Percentiles rank a stretch among this genome's conserved stretches.
Evolutionary conservation across 768 basidiomycete species (phyloP).

Genomic region (Boletus coccyginus): DNA sequence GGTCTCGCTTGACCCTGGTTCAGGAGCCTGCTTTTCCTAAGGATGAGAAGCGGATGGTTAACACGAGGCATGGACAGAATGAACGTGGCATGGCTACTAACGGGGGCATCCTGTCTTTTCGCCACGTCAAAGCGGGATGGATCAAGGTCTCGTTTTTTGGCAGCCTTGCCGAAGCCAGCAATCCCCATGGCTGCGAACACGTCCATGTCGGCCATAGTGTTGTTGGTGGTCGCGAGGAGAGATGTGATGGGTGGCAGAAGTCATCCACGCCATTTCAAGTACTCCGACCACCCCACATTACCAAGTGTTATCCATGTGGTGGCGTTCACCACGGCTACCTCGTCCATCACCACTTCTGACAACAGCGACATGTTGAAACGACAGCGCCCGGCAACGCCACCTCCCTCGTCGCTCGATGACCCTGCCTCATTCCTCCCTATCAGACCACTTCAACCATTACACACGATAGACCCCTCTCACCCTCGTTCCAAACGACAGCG

Average conservation of each 20-base stretch:
- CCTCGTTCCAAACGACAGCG: constrained; percentile 53
- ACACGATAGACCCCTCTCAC: constrained; percentile 12
- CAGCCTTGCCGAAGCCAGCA: constrained; percentile 75
- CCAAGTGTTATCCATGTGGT: not conserved
- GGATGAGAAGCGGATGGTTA: constrained; percentile 11
- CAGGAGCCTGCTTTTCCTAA: constrained; percentile 15
- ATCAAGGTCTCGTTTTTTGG: constrained; percentile 64
- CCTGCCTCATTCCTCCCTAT: constrained; percentile 20
- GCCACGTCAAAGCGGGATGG: constrained; percentile 77
- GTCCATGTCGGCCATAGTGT: constrained; percentile 58
- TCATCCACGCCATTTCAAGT: constrained; percentile 9
- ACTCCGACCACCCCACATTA: constrained; percentile 22
- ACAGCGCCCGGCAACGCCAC: constrained; percentile 46
- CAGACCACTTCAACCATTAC: constrained; percentile 11
- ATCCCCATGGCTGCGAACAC: constrained; percentile 83
- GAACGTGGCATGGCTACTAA: constrained; percentile 15
- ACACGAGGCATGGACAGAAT: constrained; percentile 19
- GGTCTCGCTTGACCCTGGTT: constrained; percentile 16
- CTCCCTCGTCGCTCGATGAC: constrained; percentile 31
- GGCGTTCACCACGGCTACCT: not conserved
- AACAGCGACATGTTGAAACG: constrained; percentile 50
- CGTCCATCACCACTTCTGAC: constrained; percentile 4
- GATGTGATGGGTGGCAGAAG: constrained; percentile 17
- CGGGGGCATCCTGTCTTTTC: constrained; percentile 49
- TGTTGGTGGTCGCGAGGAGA: constrained; percentile 1